Base-by-base conservation (phyloP, 495 filamentous ascomycete species). In the Penicillium robsamsonii region DNA sequence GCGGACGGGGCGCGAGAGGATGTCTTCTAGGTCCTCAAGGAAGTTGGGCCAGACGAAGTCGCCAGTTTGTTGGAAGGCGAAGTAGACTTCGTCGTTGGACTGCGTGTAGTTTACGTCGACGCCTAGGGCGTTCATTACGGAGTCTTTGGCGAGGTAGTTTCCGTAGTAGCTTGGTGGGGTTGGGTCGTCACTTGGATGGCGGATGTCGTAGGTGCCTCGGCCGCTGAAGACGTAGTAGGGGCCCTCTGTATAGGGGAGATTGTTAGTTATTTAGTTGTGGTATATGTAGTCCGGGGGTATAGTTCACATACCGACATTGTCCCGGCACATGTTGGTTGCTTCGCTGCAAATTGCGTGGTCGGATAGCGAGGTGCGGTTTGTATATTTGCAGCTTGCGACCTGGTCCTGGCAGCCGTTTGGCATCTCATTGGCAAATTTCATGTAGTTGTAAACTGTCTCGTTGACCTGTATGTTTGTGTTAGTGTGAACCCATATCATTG, bases 91-190 rank as follows among this genome's bases (percentile, higher is more conserved):
- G 30, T 53, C 50, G 50, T 69, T 82, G 8, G 74, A 76, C 42
- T 74, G 56, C 2, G 86, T 88, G 74, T 75, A 90, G 63, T 91
- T 90, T n/a, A 87, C 59, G 6, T 79, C 77, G 7, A 82, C 77
- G 38, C 88, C 87, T 54, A 91, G 76, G 4, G 83, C 83, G 5
- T 79, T 67, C 57, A 83, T 80, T 13, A 90, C 81, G 0, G 64
- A 68, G 20, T 76, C 74, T 43, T 82, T 80, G 58, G 82, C 82
- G 42, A 91, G 70, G 65, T 85, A 90, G 46, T 85, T 79, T 15
- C 75, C 35, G 56, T 82, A 89, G 41, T 76, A 81, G 46, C 67
- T 72, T 4, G 81, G 74, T 22, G 88, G 88, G 53, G 87, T 88
- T 0, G 86, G 79, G 56, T 89, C 83, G 56, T 65, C n/a, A 63